Evolutionary conservation across 2,329 filamentous ascomycete genomes (phyloP).

Genomic region (Seiridium cupressi): DNA sequence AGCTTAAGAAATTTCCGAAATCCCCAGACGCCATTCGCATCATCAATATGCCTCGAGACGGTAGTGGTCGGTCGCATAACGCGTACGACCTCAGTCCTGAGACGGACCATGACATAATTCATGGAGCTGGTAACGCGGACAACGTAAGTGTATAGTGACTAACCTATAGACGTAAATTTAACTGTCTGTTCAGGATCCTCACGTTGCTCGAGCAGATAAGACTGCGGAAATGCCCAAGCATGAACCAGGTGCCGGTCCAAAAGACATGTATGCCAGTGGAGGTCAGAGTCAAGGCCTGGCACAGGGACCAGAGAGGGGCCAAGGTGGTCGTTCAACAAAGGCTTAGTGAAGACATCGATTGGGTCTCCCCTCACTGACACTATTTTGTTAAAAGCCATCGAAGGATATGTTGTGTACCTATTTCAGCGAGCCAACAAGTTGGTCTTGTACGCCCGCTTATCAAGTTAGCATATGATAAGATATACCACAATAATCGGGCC

Average conservation of each 20-base stretch:
- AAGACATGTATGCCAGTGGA: constrained; percentile 39
- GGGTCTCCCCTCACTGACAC: background rate
- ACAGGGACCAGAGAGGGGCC: constrained; percentile 36
- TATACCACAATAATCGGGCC: no score
- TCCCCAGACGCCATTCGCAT: background rate
- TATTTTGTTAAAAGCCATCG: background rate
- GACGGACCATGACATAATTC: constrained; percentile 38
- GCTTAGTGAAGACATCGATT: background rate
- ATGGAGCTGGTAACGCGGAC: constrained; percentile 36
- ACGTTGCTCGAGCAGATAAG: constrained; percentile 47
- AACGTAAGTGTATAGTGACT: constrained; percentile 28
- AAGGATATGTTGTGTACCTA: background rate
- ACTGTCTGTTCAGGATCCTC: constrained; percentile 17
- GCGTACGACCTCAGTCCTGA: constrained; percentile 30
- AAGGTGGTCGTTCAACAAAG: constrained; percentile 28
- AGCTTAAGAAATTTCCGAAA: background rate
- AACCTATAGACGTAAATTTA: background rate
- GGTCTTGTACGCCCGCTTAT: background rate
- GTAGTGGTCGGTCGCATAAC: constrained; percentile 48
- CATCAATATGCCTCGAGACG: constrained; percentile 46
- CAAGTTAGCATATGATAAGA: background rate
- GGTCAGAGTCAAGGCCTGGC: constrained; percentile 43
- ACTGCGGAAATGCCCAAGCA: constrained; percentile 44
- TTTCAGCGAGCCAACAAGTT: background rate
- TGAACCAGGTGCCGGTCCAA: constrained; percentile 41